A percentile compares a stretch with the other conserved stretches of the same genome.
Evolutionary conservation across 108 stramenopile species (phyloP).

Genomic region (Skeletonema costatum): DNA sequence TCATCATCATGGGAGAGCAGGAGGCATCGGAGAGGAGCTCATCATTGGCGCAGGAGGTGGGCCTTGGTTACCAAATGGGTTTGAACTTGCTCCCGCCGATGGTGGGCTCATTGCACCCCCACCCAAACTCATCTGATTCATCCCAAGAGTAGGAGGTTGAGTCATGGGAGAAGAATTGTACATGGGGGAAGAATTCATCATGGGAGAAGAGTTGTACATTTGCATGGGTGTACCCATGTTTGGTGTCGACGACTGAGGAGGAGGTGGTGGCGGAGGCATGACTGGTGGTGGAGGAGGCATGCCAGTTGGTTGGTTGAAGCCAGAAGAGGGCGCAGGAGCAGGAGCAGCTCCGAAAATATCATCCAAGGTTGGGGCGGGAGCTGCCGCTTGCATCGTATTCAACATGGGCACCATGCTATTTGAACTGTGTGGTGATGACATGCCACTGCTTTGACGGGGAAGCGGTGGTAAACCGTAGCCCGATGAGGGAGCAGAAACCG

Average conservation of each 20-base stretch:
- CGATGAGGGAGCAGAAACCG: constrained; percentile 19
- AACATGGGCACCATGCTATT: constrained; percentile 25
- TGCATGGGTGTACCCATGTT: constrained; percentile 17
- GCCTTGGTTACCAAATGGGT: constrained; percentile 29
- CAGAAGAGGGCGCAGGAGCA: not conserved
- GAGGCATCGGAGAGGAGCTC: not conserved
- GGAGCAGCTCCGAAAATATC: constrained; percentile 32
- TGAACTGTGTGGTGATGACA: not conserved
- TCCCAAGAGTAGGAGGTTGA: constrained; percentile 1
- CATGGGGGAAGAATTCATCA: not conserved
- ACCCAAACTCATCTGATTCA: not conserved
- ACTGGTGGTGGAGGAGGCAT: constrained; percentile 49
- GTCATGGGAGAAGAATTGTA: not conserved
- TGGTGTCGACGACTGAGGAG: constrained; percentile 4
- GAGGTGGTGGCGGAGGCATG: constrained; percentile 45
- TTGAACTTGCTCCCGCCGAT: constrained; percentile 4
- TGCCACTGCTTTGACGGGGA: not conserved
- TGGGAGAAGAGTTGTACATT: constrained; percentile 24
- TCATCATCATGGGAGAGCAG: not conserved
- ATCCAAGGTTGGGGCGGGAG: constrained; percentile 39
- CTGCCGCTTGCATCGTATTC: constrained; percentile 20
- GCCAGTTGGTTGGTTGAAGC: constrained; percentile 5
- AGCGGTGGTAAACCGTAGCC: constrained; percentile 7
- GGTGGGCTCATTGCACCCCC: not conserved
- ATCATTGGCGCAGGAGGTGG: not conserved